Conservation (phyloP, 2,329 filamentous ascomycete species). For the Epichloe aotearoae region DNA sequence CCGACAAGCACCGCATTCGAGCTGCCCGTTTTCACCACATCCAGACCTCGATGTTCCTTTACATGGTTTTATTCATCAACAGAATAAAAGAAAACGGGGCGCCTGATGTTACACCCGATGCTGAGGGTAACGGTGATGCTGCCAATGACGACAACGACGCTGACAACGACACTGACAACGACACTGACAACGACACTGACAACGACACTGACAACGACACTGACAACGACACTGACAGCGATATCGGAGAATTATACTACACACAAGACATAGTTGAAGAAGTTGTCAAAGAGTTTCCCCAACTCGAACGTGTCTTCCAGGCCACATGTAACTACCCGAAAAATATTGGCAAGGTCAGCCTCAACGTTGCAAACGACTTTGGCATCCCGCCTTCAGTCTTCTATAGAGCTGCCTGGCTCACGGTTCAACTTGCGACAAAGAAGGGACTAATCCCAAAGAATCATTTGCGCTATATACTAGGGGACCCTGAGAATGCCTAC, state of each 20-base stretch:
- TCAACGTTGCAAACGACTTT: background rate
- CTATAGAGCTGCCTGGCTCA: background rate
- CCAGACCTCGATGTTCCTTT: background rate
- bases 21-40: background rate
- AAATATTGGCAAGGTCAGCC: background rate
- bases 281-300: background rate
- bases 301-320: background rate
- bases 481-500: background rate
- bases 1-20: background rate
- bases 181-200: background rate
- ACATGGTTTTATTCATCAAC: background rate
- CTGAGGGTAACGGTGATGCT: background rate
- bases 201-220: too few relatives aligned
- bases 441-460: background rate
- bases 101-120: too few relatives aligned
- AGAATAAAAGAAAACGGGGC: fast-evolving
- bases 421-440: background rate
- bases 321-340: background rate
- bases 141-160: background rate
- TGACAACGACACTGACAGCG: fast-evolving
- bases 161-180: background rate
- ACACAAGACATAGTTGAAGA: background rate
- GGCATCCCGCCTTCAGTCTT: background rate
- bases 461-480: background rate
- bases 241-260: background rate